phyloP scores from a whole-genome alignment of 805 yeast species.

The Zygoascus bituminiphila region DNA sequence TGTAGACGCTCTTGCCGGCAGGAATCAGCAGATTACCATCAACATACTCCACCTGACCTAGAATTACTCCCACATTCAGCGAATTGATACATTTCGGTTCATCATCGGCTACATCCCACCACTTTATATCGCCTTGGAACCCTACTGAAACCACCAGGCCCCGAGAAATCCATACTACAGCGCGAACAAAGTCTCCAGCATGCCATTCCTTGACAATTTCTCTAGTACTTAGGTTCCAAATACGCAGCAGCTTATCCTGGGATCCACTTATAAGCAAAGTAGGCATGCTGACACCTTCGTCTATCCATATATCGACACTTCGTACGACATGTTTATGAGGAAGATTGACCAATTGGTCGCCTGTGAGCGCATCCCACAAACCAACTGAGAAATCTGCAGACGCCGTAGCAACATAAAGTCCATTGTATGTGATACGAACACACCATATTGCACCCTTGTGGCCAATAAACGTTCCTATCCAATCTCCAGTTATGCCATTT shows the following conservation, averaged over 20 bases:
- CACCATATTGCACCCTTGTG: constrained; percentile 31
- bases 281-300: background rate
- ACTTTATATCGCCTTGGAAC: constrained; percentile 18
- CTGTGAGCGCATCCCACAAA: constrained; percentile 20
- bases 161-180: constrained; percentile 20
- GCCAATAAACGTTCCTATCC: constrained; percentile 31
- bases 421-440: constrained; percentile 21
- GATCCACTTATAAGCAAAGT: constrained; percentile 21
- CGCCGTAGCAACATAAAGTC: constrained; percentile 22
- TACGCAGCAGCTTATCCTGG: constrained; percentile 21
- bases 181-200: constrained; percentile 15
- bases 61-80: constrained; percentile 6
- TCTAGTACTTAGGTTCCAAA: constrained; percentile 18
- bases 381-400: constrained; percentile 29
- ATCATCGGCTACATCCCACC: constrained; percentile 24
- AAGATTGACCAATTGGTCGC: constrained; percentile 13
- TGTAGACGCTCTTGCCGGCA: constrained; percentile 18
- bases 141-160: constrained; percentile 18
- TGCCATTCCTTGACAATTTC: constrained; percentile 16
- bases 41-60: constrained; percentile 20
- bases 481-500: constrained; percentile 30
- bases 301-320: constrained; percentile 16
- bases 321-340: constrained; percentile 21
- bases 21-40: constrained; percentile 19
- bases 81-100: constrained; percentile 4